A percentile compares a stretch with the other conserved stretches of the same genome.
phyloP scores from a whole-genome alignment of 768 basidiomycete genomes.

The Mycena vitilis region DNA sequence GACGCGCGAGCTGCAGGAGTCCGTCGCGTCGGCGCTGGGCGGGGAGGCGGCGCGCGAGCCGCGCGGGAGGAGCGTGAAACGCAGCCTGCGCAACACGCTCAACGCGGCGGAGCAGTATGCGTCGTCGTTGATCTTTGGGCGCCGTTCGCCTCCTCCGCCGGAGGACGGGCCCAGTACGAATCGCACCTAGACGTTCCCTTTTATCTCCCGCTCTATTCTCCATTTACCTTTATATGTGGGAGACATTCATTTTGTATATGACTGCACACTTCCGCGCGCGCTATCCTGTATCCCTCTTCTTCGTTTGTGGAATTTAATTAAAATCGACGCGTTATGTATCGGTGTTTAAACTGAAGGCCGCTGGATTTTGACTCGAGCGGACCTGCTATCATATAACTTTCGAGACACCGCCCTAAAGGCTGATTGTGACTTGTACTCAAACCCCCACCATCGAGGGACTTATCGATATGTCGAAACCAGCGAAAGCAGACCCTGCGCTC shows the following conservation, averaged over 20 bases:
- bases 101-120: slow-evolving; percentile 79
- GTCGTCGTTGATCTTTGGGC: slow-evolving; percentile 73
- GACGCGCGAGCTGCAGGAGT: slow-evolving; percentile 55
- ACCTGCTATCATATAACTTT: not conserved
- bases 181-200: slow-evolving; percentile 7
- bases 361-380: slow-evolving; percentile 18
- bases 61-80: slow-evolving; percentile 71
- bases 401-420: slow-evolving; percentile 7
- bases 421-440: slow-evolving; percentile 3
- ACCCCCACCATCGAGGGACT: not conserved
- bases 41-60: slow-evolving; percentile 47
- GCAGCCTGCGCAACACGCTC: slow-evolving; percentile 74
- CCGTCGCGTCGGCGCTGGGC: slow-evolving; percentile 45
- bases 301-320: not conserved
- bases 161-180: slow-evolving; percentile 19
- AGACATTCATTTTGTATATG: slow-evolving; percentile 30
- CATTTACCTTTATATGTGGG: slow-evolving; percentile 14
- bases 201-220: not conserved
- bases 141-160: slow-evolving; percentile 44
- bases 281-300: slow-evolving; percentile 6
- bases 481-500: slow-evolving; percentile 20
- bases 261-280: slow-evolving; percentile 16
- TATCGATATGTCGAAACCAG: slow-evolving; percentile 24
- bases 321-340: slow-evolving; percentile 32
- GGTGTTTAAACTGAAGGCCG: slow-evolving; percentile 15